phyloP scores from a whole-genome alignment of 106 monocot genomes.

The Dactylorhiza incarnata region DNA sequence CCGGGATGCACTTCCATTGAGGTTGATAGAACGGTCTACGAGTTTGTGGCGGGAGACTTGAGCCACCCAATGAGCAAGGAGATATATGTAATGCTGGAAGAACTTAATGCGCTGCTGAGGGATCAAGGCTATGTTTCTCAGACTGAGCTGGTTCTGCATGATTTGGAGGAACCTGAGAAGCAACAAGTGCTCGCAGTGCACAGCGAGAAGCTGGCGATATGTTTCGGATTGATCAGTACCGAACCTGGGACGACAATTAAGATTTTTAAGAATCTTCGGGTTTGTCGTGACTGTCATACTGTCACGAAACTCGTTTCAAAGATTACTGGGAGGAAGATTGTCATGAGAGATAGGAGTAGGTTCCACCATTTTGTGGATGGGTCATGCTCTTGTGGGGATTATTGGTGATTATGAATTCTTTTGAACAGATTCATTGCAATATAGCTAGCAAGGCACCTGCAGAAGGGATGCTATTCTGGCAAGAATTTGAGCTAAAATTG shows the following conservation, averaged over 20 bases:
- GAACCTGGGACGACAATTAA: constrained; percentile 53
- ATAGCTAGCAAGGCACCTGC: too few species aligned
- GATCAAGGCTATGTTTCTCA: constrained; percentile 54
- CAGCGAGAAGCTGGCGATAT: constrained; percentile 80
- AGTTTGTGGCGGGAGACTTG: constrained; percentile 63
- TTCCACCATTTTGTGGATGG: constrained; percentile 76
- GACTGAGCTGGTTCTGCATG: constrained; percentile 66
- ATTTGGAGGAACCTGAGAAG: constrained; percentile 64
- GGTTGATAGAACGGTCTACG: constrained; percentile 41
- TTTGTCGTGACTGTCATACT: constrained; percentile 64
- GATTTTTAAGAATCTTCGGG: constrained; percentile 75
- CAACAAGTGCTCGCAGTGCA: constrained; percentile 57
- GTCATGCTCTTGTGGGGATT: constrained; percentile 67
- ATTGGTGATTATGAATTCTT: constrained; percentile 36
- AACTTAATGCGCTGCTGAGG: constrained; percentile 33
- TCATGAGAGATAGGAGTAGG: constrained; percentile 62
- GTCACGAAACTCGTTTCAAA: constrained; percentile 56
- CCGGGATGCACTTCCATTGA: constrained; percentile 55
- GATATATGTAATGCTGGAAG: constrained; percentile 67
- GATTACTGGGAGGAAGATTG: constrained; percentile 50
- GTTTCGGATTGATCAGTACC: constrained; percentile 69
- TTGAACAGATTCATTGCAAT: background rate
- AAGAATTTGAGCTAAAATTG: too few species aligned
- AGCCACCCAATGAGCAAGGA: constrained; percentile 41
- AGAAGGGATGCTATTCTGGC: too few species aligned